Conservation (phyloP, 345 rosid species). For the Citrus unshiu region DNA sequence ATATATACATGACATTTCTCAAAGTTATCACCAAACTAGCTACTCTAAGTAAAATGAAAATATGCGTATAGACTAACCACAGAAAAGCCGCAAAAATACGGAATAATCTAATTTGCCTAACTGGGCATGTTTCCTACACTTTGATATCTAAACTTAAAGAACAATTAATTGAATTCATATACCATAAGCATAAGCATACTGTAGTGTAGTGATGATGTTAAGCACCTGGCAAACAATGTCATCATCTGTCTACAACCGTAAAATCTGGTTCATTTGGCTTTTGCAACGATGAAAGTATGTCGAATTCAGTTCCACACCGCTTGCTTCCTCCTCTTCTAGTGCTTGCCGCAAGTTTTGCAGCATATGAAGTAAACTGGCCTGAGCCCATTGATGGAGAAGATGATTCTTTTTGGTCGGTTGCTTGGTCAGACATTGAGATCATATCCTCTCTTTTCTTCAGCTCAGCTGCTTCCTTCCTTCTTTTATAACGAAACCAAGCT, state of each 20-base stretch:
- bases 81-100: not conserved
- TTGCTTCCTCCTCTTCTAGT: conserved; percentile 33
- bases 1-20: not conserved
- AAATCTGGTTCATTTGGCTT: conserved; percentile 50
- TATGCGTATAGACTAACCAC: no score
- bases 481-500: conserved; percentile 44
- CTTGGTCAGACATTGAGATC: not conserved
- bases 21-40: not conserved
- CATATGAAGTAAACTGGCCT: conserved; percentile 1
- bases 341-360: conserved; percentile 27
- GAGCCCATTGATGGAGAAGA: conserved; percentile 7
- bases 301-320: conserved; percentile 16
- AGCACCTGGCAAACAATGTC: not conserved
- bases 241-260: conserved; percentile 28
- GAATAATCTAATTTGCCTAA: not conserved
- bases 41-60: not conserved
- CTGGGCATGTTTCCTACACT: not conserved
- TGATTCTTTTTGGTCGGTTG: not conserved
- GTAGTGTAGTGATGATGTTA: not conserved
- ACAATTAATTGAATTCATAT: not conserved
- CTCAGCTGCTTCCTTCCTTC: conserved; percentile 34
- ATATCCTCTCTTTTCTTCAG: conserved; percentile 28
- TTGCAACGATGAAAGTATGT: conserved; percentile 23
- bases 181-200: not conserved
- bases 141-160: not conserved